phyloP scores from a whole-genome alignment of 2,329 filamentous ascomycete species.

The Ophiobolus disseminans region DNA sequence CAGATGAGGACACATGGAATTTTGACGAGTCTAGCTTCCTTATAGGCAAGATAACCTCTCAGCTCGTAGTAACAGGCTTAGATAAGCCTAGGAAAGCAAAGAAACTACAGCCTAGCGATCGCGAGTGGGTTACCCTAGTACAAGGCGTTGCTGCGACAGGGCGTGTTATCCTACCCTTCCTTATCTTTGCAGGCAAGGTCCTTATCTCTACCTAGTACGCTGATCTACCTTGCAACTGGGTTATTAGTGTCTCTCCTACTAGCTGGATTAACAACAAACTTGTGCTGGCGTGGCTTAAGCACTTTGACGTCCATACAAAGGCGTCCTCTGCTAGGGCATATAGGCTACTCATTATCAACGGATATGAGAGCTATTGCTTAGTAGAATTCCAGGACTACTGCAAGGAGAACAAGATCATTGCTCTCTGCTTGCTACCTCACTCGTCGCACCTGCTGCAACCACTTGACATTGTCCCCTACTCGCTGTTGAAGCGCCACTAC shows the following conservation, averaged over 20 bases:
- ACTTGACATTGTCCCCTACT: conserved; percentile 51
- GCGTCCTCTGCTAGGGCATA: conserved; percentile 30
- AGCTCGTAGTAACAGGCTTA: conserved; percentile 34
- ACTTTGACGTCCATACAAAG: conserved; percentile 46
- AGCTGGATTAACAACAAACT: conserved; percentile 47
- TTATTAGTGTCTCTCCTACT: conserved; percentile 40
- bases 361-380: conserved; percentile 46
- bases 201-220: conserved; percentile 6
- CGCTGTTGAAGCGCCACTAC: conserved; percentile 46
- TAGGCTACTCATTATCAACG: conserved; percentile 49
- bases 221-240: conserved; percentile 29
- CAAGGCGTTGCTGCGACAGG: conserved; percentile 12
- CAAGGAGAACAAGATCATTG: no score
- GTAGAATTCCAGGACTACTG: conserved; percentile 47
- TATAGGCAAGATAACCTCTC: conserved; percentile 35
- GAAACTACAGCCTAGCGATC: conserved; percentile 31
- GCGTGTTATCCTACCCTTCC: conserved; percentile 16
- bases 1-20: conserved; percentile 24
- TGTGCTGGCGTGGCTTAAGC: conserved; percentile 44
- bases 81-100: conserved; percentile 24
- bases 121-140: conserved; percentile 35
- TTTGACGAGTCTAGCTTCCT: conserved; percentile 42
- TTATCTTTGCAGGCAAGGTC: conserved; percentile 24
- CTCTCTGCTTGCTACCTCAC: conserved; percentile 46
- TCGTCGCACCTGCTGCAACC: conserved; percentile 50